Conservation (phyloP, 2,329 filamentous ascomycete genomes). For the Sporothrix mexicana region DNA sequence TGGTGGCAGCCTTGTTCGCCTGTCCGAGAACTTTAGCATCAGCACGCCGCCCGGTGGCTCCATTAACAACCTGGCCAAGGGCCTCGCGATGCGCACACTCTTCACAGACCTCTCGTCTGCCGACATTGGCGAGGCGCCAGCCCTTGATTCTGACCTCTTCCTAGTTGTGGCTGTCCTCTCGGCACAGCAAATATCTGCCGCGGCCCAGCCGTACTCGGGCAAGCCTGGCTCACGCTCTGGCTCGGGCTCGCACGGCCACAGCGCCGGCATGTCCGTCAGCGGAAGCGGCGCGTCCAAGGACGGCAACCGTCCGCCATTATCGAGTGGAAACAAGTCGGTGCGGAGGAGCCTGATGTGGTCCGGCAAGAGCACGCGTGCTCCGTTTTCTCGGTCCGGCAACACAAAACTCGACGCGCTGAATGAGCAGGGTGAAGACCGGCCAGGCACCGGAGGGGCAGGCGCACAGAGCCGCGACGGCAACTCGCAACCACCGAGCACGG, state of each 20-base stretch:
- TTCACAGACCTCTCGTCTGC: constrained; percentile 84
- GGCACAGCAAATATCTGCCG: constrained; percentile 54
- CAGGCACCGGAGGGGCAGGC: constrained; percentile 43
- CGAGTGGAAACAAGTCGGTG: constrained; percentile 59
- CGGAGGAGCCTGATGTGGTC: constrained; percentile 75
- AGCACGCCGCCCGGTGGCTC: constrained; percentile 77
- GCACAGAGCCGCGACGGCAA: constrained; percentile 53
- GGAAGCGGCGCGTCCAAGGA: constrained; percentile 50
- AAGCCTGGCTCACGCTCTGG: constrained; percentile 61
- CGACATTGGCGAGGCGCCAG: constrained; percentile 68
- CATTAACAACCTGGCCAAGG: constrained; percentile 67
- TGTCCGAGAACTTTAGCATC: constrained; percentile 85
- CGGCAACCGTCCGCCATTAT: constrained; percentile 54
- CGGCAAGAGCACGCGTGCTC: constrained; percentile 60
- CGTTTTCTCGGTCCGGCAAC: constrained; percentile 58
- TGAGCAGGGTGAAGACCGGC: constrained; percentile 58
- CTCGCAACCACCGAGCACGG: constrained; percentile 62
- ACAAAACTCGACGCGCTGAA: constrained; percentile 62
- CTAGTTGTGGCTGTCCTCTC: constrained; percentile 81
- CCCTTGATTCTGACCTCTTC: constrained; percentile 75
- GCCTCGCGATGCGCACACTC: constrained; percentile 77
- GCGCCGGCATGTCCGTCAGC: constrained; percentile 48
- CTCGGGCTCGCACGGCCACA: constrained; percentile 49
- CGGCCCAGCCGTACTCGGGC: constrained; percentile 34
- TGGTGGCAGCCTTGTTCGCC: constrained; percentile 65